phyloP scores from a whole-genome alignment of 1,284 basidiomycete species.

The Trametes polyzona region DNA sequence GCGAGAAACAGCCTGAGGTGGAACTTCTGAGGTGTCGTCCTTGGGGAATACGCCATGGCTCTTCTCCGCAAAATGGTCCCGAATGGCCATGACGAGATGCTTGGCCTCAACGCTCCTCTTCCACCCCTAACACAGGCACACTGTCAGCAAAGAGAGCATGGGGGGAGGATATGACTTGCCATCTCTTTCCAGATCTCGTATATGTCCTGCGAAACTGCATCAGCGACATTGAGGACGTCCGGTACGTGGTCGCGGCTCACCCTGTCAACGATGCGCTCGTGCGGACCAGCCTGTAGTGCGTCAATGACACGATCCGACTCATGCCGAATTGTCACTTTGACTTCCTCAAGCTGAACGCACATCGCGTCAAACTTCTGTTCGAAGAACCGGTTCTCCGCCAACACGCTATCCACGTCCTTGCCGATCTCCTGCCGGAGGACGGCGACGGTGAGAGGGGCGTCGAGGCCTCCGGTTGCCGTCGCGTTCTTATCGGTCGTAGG shows the following conservation, averaged over 20 bases:
- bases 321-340: constrained; percentile 22
- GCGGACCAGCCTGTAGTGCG: constrained; percentile 32
- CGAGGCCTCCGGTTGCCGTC: background rate
- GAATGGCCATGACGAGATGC: constrained; percentile 37
- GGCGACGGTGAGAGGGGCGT: background rate
- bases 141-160: background rate
- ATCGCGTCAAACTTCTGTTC: constrained; percentile 38
- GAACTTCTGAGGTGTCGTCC: constrained; percentile 1
- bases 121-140: constrained; percentile 38
- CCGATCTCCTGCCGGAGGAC: constrained; percentile 1
- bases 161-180: background rate
- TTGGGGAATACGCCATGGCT: background rate
- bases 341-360: constrained; percentile 30
- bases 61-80: constrained; percentile 33
- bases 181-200: constrained; percentile 32
- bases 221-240: background rate
- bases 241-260: constrained; percentile 22
- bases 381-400: constrained; percentile 28
- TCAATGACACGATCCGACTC: constrained; percentile 32
- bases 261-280: constrained; percentile 35
- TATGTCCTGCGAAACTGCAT: constrained; percentile 23
- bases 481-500: background rate
- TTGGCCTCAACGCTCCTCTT: constrained; percentile 35
- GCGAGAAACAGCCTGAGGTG: background rate
- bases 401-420: constrained; percentile 7